phyloP scores from a whole-genome alignment of 345 rosid genomes.

The Eucalyptus curtisii region DNA sequence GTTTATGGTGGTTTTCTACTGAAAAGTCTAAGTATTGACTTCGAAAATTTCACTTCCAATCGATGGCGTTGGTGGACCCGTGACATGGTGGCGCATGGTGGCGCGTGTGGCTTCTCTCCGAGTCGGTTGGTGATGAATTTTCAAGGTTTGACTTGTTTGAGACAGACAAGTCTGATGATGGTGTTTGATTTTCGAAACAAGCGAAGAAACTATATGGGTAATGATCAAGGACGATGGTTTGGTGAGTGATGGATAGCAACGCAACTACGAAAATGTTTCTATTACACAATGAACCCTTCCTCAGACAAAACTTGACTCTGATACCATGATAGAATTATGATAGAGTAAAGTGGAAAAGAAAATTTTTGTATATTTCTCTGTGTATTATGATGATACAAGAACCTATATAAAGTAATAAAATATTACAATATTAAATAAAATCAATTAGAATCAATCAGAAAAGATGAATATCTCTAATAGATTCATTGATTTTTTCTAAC shows the following conservation, averaged over 20 bases:
- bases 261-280: too few species aligned
- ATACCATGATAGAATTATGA: background rate
- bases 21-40: background rate
- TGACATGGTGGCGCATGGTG: background rate
- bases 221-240: accelerated
- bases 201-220: too few species aligned
- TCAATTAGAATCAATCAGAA: background rate
- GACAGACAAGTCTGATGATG: too few species aligned
- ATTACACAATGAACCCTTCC: too few species aligned
- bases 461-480: background rate
- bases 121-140: too few species aligned
- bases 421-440: background rate
- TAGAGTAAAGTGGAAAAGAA: accelerated
- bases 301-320: background rate
- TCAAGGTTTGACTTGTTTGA: too few species aligned
- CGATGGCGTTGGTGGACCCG: background rate
- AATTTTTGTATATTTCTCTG: background rate
- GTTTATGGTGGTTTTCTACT: background rate
- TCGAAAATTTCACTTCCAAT: background rate
- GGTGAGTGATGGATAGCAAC: accelerated
- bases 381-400: background rate
- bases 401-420: background rate
- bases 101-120: background rate
- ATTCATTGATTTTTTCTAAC: too few species aligned
- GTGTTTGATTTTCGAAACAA: too few species aligned